Conservation (phyloP, 257 asterid species). For the Nicotiana obtusifolia region DNA sequence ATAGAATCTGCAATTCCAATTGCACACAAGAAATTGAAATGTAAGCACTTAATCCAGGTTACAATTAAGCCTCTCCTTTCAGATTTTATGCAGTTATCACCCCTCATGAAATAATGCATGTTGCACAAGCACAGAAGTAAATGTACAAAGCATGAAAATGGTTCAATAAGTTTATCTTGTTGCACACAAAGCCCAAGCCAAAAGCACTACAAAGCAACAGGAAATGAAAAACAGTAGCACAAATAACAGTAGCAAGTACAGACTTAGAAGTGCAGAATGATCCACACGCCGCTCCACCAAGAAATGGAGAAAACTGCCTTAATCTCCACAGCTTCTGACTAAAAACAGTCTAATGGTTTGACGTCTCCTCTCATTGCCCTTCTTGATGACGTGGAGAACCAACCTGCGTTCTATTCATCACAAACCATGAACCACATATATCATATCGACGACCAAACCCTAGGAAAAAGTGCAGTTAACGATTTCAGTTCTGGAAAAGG, state of each 20-base stretch:
- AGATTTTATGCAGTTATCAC: not conserved
- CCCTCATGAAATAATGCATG: not conserved
- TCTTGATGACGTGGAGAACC: not conserved
- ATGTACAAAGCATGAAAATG: not conserved
- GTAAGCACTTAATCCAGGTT: not conserved
- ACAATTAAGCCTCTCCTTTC: not conserved
- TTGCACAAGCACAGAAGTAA: not conserved
- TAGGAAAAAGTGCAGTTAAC: slow-evolving; percentile 5
- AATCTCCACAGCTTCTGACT: not conserved
- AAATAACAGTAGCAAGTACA: not conserved
- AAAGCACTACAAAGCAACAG: not conserved
- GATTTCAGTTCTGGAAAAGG: slow-evolving; percentile 17
- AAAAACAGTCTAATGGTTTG: not conserved
- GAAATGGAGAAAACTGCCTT: not conserved
- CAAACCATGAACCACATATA: not conserved
- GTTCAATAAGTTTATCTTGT: not conserved
- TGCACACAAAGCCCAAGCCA: not conserved
- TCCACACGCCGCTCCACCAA: not conserved
- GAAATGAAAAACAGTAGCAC: not conserved
- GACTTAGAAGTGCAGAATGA: not conserved
- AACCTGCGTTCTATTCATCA: not conserved
- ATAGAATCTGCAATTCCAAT: not conserved
- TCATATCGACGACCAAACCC: not conserved
- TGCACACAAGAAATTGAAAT: not conserved
- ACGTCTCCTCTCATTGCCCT: not conserved